Conservation (phyloP, 768 basidiomycete genomes). For the Lentinula aciculospora region DNA sequence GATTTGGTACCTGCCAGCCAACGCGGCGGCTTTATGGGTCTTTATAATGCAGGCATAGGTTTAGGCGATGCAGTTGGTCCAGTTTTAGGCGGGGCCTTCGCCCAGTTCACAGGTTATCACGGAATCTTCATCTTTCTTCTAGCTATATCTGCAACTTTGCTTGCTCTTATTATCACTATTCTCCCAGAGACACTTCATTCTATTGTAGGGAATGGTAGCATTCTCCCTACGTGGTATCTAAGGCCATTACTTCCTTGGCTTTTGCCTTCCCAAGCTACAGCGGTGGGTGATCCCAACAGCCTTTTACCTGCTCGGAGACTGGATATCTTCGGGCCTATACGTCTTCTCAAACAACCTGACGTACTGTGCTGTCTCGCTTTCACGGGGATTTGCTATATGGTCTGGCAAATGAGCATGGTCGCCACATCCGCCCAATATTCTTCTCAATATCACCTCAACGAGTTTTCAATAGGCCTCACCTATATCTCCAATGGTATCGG, state of each 20-base stretch:
- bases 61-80: neutral
- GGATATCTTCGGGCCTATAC: neutral
- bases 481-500: conserved; percentile 6
- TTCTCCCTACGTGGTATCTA: neutral
- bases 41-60: neutral
- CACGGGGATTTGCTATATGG: neutral
- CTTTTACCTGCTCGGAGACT: neutral
- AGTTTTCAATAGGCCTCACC: neutral
- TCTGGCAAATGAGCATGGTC: conserved; percentile 1
- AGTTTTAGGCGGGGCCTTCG: conserved; percentile 1
- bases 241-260: neutral
- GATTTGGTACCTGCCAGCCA: neutral
- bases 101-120: conserved; percentile 3
- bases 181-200: conserved; percentile 2
- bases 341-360: neutral
- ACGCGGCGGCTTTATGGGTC: neutral
- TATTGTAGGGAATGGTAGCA: neutral
- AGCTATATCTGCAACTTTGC: neutral
- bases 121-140: conserved; percentile 4
- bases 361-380: neutral
- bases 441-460: neutral
- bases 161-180: neutral
- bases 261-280: neutral
- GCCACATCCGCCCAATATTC: neutral
- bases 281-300: neutral